Base-by-base conservation (phyloP, 2,329 filamentous ascomycete species). In the Akanthomyces uredinophilus region DNA sequence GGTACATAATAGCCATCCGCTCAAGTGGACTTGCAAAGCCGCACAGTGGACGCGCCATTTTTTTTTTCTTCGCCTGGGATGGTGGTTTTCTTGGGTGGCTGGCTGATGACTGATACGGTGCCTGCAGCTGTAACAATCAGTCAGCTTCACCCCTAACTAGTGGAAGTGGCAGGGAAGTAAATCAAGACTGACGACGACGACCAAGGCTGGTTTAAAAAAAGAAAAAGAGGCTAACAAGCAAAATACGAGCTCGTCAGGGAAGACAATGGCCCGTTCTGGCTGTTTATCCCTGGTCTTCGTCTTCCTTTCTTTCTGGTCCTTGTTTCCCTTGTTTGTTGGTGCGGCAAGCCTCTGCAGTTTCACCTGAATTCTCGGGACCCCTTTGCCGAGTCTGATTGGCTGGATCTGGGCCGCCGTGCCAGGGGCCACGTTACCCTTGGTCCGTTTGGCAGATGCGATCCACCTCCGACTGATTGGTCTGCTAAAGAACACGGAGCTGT, bases 341-440 rank as follows among this genome's bases (percentile, higher is more conserved):
- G 55, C 55, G 44, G 56, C 35, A 41, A 18, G 13, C 56, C 44
- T 46, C 46, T 50, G 44, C 27, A 20, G 56, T 59, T 59, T 59
- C 56, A 59, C 22, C 46, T 49, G 18, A 10, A 24, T 37, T 13
- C n/a, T 49, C 13, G 54, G 43, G 10, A 37, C 35, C 16, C 14
- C 10, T 14, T 39, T 35, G 16, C 14, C 13, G 11, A n/a, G 32
- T 35, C 7, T 51, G 35, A 59, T 59, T 59, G 56, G 56, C 56
- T 59, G 35, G 32, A 59, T 59, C 56, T 49, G 43, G 44, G 27
- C 55, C 14, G 20, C 24, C 24, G 20, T 20, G 4, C n/a, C 56
- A 13, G 16, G 53, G 56, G 44, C 56, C 56, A 59, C 46, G 56
- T 51, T 57, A 29, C 29, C 54, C 43, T 35, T 37, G n/a, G 18